Percentiles rank a stretch among this genome's conserved stretches.
Evolutionary conservation across 1,139 yeast genomes (phyloP).

Genomic region (Saccharomyces hybrid): DNA sequence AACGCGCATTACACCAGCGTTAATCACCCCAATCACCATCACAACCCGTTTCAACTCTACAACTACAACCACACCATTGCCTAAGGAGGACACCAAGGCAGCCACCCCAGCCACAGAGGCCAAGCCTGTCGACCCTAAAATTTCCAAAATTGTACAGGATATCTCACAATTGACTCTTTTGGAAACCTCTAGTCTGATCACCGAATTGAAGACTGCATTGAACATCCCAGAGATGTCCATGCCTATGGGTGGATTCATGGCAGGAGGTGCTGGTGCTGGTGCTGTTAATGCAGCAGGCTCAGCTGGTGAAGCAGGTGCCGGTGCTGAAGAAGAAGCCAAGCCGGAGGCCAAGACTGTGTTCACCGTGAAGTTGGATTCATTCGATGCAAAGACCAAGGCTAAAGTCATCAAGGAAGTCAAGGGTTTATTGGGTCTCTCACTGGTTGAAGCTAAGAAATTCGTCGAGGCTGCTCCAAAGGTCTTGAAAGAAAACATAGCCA

Average conservation of each 20-base stretch:
- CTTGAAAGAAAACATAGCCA: constrained; percentile 53
- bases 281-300: constrained; percentile 49
- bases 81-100: neutral
- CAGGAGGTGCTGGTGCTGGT: constrained; percentile 22
- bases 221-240: constrained; percentile 90
- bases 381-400: constrained; percentile 93
- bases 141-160: constrained; percentile 77
- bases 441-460: constrained; percentile 95
- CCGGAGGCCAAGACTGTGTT: constrained; percentile 92
- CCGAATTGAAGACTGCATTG: constrained; percentile 76
- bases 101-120: too few relatives aligned
- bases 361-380: constrained; percentile 82
- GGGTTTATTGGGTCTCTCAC: constrained; percentile 79
- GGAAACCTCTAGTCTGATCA: constrained; percentile 80
- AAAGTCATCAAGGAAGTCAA: constrained; percentile 97
- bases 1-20: constrained; percentile 30
- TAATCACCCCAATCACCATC: constrained; percentile 42
- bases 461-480: constrained; percentile 97
- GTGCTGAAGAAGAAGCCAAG: constrained; percentile 70
- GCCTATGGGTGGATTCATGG: constrained; percentile 51
- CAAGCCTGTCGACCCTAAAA: constrained; percentile 77
- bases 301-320: constrained; percentile 62
- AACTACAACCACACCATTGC: constrained; percentile 4
- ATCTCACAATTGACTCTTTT: constrained; percentile 81
- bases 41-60: constrained; percentile 49